A percentile compares a stretch with the other conserved stretches of the same genome.
phyloP scores from a whole-genome alignment of 78 protist species.

The Chrysochromulina tobinii region DNA sequence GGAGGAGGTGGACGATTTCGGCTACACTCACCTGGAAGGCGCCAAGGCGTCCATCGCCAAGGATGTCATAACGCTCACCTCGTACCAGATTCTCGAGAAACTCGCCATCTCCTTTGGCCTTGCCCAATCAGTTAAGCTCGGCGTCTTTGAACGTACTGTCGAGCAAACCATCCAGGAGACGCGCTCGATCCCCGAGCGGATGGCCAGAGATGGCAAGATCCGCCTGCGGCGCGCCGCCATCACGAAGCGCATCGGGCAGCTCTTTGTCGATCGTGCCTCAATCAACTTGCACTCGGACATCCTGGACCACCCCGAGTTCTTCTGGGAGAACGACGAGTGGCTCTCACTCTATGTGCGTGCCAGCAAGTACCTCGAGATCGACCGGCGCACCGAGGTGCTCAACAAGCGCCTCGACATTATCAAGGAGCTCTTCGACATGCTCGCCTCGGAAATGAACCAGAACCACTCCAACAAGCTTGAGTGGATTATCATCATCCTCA shows the following conservation, averaged over 20 bases:
- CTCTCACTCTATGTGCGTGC: not conserved
- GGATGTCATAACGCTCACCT: not conserved
- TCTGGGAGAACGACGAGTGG: not conserved
- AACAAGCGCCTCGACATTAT: constrained; percentile 23
- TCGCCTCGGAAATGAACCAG: not conserved
- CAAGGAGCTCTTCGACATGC: constrained; percentile 19
- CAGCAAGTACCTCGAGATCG: not conserved
- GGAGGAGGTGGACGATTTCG: not conserved
- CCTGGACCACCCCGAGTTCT: not conserved
- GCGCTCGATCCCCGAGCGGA: not conserved
- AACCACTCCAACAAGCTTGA: not conserved
- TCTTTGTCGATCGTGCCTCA: not conserved
- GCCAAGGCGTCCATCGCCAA: not conserved
- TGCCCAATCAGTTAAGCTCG: no score
- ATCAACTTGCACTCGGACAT: constrained; percentile 35
- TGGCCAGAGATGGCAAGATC: not conserved
- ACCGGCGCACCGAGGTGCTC: constrained; percentile 4
- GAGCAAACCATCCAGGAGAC: not conserved
- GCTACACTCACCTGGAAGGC: not conserved
- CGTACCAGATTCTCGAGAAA: not conserved
- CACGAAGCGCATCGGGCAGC: not conserved
- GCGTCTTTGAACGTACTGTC: not conserved
- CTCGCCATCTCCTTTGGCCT: not conserved
- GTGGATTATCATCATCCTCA: constrained; percentile 22
- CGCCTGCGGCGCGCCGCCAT: not conserved